Conservation (phyloP, 495 filamentous ascomycete species). For the Annulohypoxylon nitens region DNA sequence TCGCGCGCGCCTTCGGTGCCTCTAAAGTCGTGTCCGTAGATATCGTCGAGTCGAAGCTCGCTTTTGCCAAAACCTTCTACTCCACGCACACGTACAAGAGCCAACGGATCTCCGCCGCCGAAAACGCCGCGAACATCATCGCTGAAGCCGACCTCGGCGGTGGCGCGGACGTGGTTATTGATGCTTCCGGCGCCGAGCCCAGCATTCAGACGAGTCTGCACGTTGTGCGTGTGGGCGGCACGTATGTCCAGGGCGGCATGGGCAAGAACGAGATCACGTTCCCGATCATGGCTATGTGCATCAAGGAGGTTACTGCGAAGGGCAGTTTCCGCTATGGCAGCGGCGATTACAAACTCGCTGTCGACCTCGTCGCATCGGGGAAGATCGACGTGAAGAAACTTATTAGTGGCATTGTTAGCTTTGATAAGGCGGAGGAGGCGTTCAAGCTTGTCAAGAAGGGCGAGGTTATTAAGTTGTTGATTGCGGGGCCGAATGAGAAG, state of each 20-base stretch:
- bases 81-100: constrained; percentile 75
- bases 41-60: constrained; percentile 75
- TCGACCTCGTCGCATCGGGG: constrained; percentile 74
- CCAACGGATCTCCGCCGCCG: constrained; percentile 67
- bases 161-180: constrained; percentile 84
- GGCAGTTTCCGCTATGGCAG: constrained; percentile 87
- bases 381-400: constrained; percentile 78
- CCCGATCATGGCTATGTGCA: constrained; percentile 83
- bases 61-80: constrained; percentile 76
- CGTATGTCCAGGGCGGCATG: constrained; percentile 88
- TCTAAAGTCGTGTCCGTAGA: constrained; percentile 80
- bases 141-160: constrained; percentile 57
- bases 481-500: constrained; percentile 75
- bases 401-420: constrained; percentile 75
- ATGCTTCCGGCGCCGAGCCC: constrained; percentile 83
- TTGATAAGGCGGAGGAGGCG: constrained; percentile 79
- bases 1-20: constrained; percentile 84
- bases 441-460: constrained; percentile 83
- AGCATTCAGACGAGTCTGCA: constrained; percentile 82
- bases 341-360: constrained; percentile 83
- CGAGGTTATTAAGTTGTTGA: constrained; percentile 86
- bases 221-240: constrained; percentile 76
- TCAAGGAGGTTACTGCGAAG: constrained; percentile 84
- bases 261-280: constrained; percentile 81
- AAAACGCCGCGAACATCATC: constrained; percentile 73